These are phyloP conservation scores for Xerocomellus chrysenteron DNA, from an alignment of 768 basidiomycete species.

Conservation along the genomic window DNA sequence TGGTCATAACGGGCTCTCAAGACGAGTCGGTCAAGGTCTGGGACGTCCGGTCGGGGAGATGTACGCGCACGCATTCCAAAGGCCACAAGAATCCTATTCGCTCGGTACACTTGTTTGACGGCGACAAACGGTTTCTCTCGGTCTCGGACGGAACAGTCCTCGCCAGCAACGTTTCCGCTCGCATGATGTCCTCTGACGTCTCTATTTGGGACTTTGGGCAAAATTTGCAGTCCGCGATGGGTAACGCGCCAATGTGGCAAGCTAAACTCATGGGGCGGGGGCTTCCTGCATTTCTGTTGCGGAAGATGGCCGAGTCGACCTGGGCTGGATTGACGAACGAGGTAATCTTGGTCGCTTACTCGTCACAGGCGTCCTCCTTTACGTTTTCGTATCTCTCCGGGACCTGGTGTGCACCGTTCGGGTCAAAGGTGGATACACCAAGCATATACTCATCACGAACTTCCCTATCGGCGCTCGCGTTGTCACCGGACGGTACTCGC, in stretches of 20 bases:
- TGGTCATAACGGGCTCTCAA: constrained; percentile 16
- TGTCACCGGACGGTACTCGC: constrained; percentile 17
- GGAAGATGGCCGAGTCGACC: neutral
- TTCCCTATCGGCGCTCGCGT: constrained; percentile 10
- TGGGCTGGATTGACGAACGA: neutral
- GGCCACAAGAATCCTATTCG: neutral
- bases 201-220: constrained; percentile 5
- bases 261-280: neutral
- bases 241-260: constrained; percentile 4
- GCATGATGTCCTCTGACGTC: constrained; percentile 1
- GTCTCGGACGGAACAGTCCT: constrained; percentile 2
- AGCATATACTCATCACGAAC: neutral
- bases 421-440: neutral
- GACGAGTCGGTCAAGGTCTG: constrained; percentile 23
- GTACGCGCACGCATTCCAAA: constrained; percentile 6
- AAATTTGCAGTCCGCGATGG: neutral
- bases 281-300: neutral
- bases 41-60: constrained; percentile 10
- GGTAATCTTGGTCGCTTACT: constrained; percentile 4
- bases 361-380: neutral
- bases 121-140: constrained; percentile 5
- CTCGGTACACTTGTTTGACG: constrained; percentile 9
- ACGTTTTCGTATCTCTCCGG: constrained; percentile 1
- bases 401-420: neutral
- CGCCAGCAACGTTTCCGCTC: neutral